Evolutionary conservation across 2,329 filamentous ascomycete genomes (phyloP), one percentile per base, ranked within the genome.

Genomic region (Aspergillus sp.): DNA sequence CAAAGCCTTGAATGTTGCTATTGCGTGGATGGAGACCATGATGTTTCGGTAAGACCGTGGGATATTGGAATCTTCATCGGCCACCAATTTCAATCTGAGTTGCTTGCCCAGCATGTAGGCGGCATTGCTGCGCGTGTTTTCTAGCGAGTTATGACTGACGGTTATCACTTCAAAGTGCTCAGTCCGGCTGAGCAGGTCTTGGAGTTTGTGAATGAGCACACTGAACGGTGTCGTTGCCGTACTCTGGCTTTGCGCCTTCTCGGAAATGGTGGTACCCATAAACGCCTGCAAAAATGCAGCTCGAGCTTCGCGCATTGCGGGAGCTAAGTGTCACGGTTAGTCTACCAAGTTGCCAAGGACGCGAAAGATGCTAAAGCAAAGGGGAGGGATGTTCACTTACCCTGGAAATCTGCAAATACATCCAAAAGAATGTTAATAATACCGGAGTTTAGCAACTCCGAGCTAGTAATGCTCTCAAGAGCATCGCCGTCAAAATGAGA

Each of bases 161-260:
- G 95, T 99, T 62, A 96, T 86, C 49, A 99, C 94, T 73, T 99
- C 95, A 69, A 98, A 99, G 80, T 98, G 93, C 80, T 99, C 95
- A 36, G 94, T 96, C 67, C 95, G 88, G 80, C 95, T 99, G 58
- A 99, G 85, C 59, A 99, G 81, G 78, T 99, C 95, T 77, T 99
- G 95, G 32, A 99, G 82, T 76, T 99, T 99, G 74, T 93, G 90
- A 46, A 96, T 88, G 74, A 99, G 83, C 55, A 96, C 86, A 70
- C 92, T 95, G 75, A 98, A 96, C 0, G 92, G 89, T 0, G 94
- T 96, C 0, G 87, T 84, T 2, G 91, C 87, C 4, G 85, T 84
- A 16, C 86, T 88, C 71, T 87, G 87, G 24, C 75, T 79, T 69
- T 85, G 89, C 14, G 87, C 83, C 67, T 85, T 89, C 62, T 73